Evolutionary conservation across 495 filamentous ascomycete species (phyloP), one percentile per base, ranked within the genome.

Genomic region (Annulohypoxylon nitens): DNA sequence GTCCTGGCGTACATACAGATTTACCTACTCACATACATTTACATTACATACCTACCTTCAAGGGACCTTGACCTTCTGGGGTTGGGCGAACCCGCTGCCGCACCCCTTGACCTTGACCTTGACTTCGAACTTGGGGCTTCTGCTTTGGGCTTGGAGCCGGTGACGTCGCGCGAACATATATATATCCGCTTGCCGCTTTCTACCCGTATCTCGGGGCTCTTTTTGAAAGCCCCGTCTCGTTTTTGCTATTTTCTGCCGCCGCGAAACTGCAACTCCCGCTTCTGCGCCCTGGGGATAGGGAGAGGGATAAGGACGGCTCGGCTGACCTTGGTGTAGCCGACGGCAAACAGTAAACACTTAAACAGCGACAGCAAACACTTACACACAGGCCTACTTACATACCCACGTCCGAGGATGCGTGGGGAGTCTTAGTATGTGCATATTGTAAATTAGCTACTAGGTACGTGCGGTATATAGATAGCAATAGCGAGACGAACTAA

Each of bases 141-240:
- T 39, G 37, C 37, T 39, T 39, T 12, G 43, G 43, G 43, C 43
- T 47, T 47, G 43, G 37, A 12, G 9, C 37, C 37, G 37, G 9
- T 12, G 37, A 47, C 43, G 43, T 9, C 18, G 43, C 43, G 43
- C 43, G 43, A 47, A 47, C 43, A 18, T 47, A 47, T 47, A 47
- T 47, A 47, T 47, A 18, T 8, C 43, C 43, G 43, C 43, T 18
- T 47, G 43, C 43, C 43, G n/a, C n/a, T 47, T 47, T 47, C 43
- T 47, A 43, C 16, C 12, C 12, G 10, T 43, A 39, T 39, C 36
- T 43, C 39, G 39, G 39, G 11, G 12, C 12, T 14, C 39, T 43
- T n/a, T 43, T 43, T 43, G 11, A 11, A 43, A 11, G 39, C 1
- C 39, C 1, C 39, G 36, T 30, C 36, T 39, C 8, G 4, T 39